Evolutionary conservation across 768 basidiomycete species (phyloP), one percentile per base, ranked within the genome.

Genomic region (Phlebiopsis flavidoalba): DNA sequence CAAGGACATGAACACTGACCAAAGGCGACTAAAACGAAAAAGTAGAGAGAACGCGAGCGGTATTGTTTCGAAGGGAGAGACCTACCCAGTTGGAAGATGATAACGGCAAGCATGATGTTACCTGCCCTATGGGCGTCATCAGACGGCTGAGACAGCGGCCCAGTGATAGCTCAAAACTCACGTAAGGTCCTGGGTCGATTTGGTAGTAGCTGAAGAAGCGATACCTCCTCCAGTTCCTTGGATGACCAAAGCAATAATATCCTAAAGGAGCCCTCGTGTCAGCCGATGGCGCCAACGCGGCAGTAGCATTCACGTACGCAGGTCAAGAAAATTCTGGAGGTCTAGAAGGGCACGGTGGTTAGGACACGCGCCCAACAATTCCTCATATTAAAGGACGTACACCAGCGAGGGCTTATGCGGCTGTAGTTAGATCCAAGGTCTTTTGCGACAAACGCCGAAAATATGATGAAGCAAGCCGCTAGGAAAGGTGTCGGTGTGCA

Each of bases 181-280:
- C 63, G 7, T n/a, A n/a, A 63, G 60, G 24, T 72, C 68, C 17
- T 71, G 63, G 22, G 63, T 68, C 4, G 63, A 67, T 15, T 64
- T 6, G 52, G 22, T 24, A 11, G 21, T 61, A 26, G 73, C 67
- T 19, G 58, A 55, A 8, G 65, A 63, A 5, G 86, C 86, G 21
- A 77, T 66, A 0, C 80, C 87, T 24, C 87, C 87, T 43, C 88
- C 88, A 17, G 79, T 71, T 31, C 81, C 87, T 72, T 90, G 88
- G 1, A 88, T 70, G n/a, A 83, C 71, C 26, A 90, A 76, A 10
- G 86, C 80, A 36, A 85, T 69, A 19, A 86, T 66, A 63, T 89
- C 88, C 68, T 72, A 51, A 10, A 21, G 17, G 26, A 31, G 26
- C 6, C 26, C 26, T 31, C 6, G 3, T 6, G 26, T 31, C 26